Base-by-base conservation (phyloP, 257 asterid genomes). In the Solanum ossicruentum region DNA sequence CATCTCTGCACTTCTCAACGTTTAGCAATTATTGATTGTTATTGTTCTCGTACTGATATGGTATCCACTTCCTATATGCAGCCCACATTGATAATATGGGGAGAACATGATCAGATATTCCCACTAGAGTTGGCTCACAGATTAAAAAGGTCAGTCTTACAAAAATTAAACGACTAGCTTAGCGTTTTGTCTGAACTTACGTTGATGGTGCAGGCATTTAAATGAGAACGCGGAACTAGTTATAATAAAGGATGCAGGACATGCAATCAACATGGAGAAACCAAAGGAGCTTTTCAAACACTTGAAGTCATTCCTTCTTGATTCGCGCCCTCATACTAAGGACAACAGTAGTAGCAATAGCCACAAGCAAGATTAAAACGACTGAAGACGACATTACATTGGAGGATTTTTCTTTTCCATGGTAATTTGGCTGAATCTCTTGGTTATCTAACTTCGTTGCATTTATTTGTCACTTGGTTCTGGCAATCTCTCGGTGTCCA, bases 81-180 rank as follows among this genome's bases (percentile, higher is more conserved):
- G 98, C 93, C 97, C 6, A 92, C 98, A 1, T 81, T 91, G 87
- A 93, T 95, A 43, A 85, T 93, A 54, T 95, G 98, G 98, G 98
- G 97, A 58, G 98, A 93, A 72, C 84, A 94, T 41, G 98, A 95
- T 88, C 91, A 90, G 85, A 26, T 95, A 80, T 93, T 95, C 87
- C 98, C 98, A 6, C 78, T 92, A 23, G 98, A 95, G 89, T 89
- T 93, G 89, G 97, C 91, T 66, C 90, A 93, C 84, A 89, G 97
- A 84, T 86, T 95, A 56, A 86, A 91, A 88, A 92, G 98, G 98
- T 91, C 63, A 61, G 73, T 72, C 43, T 58, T 51, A 16, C 75
- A 52, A 23, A 47, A 17, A 77, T 5, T 77, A 77, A 77, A 77
- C 26, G 28, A 26, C 65, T 52, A 78, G 23, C 16, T 73, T 9